Percentiles rank a stretch among this genome's conserved stretches.
phyloP scores from a whole-genome alignment of 2,329 filamentous ascomycete species.

The Stagonosporopsis rhizophila region DNA sequence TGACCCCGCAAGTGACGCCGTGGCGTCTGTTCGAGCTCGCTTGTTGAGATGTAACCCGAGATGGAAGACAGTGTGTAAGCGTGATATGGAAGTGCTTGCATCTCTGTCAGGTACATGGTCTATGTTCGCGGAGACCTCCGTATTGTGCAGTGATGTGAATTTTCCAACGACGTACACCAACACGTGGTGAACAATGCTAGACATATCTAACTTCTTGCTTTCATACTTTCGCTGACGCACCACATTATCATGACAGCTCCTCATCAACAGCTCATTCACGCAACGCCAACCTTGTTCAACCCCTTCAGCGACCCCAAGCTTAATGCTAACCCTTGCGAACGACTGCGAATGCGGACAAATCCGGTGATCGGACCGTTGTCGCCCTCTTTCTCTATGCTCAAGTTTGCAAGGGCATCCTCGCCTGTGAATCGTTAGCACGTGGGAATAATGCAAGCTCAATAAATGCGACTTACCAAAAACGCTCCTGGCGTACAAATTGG shows the following conservation, averaged over 20 bases:
- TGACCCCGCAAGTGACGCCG: conserved; percentile 12
- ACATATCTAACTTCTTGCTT: background rate
- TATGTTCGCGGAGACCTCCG: background rate
- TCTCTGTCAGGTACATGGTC: background rate
- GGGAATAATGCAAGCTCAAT: background rate
- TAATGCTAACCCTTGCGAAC: conserved; percentile 91
- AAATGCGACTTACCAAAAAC: conserved; percentile 83
- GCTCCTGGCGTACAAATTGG: conserved; percentile 93
- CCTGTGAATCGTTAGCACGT: conserved; percentile 61
- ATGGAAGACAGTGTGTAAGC: conserved; percentile 1
- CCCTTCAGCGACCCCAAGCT: conserved; percentile 95
- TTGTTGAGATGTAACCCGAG: background rate
- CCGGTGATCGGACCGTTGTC: conserved; percentile 95
- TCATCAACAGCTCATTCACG: conserved; percentile 21
- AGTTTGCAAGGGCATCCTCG: conserved; percentile 95
- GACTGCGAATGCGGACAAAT: conserved; percentile 96
- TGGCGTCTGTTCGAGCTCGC: conserved; percentile 3
- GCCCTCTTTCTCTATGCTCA: conserved; percentile 97
- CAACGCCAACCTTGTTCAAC: conserved; percentile 64
- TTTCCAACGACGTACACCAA: conserved; percentile 8
- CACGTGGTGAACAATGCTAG: conserved; percentile 3
- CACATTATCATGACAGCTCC: conserved; percentile 13
- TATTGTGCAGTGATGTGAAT: conserved; percentile 1
- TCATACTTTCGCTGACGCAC: conserved; percentile 9
- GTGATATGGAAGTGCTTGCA: background rate